Base-by-base conservation (phyloP, 208 protist genomes). In the Acanthamoeba culbertsoni region DNA sequence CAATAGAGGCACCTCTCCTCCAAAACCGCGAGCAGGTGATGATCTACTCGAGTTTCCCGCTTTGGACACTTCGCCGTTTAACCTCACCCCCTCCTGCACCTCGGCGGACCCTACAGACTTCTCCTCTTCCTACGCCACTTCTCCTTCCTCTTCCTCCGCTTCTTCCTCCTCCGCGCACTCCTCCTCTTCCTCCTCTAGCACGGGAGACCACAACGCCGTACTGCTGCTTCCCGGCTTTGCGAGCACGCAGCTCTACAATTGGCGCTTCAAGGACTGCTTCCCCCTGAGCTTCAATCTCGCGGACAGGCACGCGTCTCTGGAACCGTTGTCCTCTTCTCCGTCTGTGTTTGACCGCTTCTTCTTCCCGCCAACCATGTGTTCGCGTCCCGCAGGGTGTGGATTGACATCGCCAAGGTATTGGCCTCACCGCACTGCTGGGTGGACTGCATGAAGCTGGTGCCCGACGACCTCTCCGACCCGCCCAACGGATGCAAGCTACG, bases 361-460 rank as follows among this genome's bases (percentile, higher is more conserved):
- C n/a, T n/a, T n/a, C n/a, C n/a, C n/a, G n/a, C n/a, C n/a, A n/a
- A n/a, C n/a, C n/a, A n/a, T n/a, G n/a, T n/a, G n/a, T n/a, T n/a
- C n/a, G n/a, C n/a, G n/a, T n/a, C n/a, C n/a, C 48, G 55, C 62
- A 71, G 73, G 35, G 45, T 86, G n/a, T 86, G 75, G 75, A 59
- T 86, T 4, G 75, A 86, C 23, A 45, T 86, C 26, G 46, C 45
- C 45, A 86, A 86, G 75, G 33, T 86, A 26, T 18, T 86, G 45
- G 75, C 28, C 46, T 37, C 75, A 16, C 75, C 75, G 45, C 26
- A 23, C 43, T 86, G 75, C 31, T 86, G 75, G 75, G 45, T 86
- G 73, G 46, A 48, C 1, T 86, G 73, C 73, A 86, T 86, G 73
- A 86, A 48, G 73, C 43, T 86, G 42, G 46, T 59, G 8, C 45